A percentile compares a stretch with the other conserved stretches of the same genome.
phyloP scores from a whole-genome alignment of 73 alveolate species.

The Paramecium pentaurelia region DNA sequence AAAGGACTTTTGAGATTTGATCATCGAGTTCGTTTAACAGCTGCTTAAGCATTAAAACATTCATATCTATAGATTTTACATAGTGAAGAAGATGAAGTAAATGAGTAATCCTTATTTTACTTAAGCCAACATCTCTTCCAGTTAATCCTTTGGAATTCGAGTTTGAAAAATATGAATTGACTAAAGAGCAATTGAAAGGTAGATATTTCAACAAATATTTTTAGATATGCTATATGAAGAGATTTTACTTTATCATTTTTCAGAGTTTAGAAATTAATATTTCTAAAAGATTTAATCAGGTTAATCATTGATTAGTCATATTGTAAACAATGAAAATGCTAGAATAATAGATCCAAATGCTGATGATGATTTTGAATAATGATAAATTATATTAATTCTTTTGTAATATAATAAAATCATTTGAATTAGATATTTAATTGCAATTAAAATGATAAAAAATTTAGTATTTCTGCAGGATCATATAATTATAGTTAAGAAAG shows the following conservation, averaged over 20 bases:
- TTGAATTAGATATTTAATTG: too few species aligned
- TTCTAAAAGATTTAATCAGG: background rate
- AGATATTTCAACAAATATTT: background rate
- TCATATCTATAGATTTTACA: conserved; percentile 78
- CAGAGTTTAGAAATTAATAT: conserved; percentile 35
- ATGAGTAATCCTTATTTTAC: background rate
- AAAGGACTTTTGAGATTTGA: conserved; percentile 70
- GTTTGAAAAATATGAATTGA: conserved; percentile 63
- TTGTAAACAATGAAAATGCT: background rate
- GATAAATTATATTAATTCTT: background rate
- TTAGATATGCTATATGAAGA: conserved; percentile 60
- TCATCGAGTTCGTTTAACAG: conserved; percentile 81
- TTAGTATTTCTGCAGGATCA: too few species aligned
- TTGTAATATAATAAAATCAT: background rate
- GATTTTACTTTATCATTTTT: conserved; percentile 51
- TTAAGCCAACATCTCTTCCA: conserved; percentile 53
- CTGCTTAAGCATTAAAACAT: conserved; percentile 87
- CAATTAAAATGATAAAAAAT: too few species aligned
- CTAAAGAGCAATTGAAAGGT: conserved; percentile 62
- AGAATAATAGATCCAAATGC: background rate
- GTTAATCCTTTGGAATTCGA: conserved; percentile 55
- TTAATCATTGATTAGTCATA: background rate
- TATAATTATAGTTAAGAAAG: background rate
- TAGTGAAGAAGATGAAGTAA: conserved; percentile 71
- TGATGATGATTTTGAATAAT: conserved; percentile 34